phyloP scores from a whole-genome alignment of 129 eudicot genomes.

The Arctium lappa region DNA sequence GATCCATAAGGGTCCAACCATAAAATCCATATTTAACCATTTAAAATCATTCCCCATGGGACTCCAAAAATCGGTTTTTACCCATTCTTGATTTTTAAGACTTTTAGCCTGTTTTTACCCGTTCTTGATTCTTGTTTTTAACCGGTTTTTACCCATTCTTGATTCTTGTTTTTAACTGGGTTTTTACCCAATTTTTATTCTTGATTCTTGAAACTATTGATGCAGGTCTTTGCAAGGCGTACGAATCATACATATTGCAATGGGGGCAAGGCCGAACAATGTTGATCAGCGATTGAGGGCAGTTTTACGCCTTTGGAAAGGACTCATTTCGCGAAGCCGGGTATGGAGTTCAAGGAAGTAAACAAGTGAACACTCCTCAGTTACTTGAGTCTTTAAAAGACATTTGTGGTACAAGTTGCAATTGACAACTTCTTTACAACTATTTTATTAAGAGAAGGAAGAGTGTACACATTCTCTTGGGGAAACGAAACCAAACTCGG shows the following conservation, averaged over 20 bases:
- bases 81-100: too few relatives aligned
- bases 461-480: conserved; percentile 92
- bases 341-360: conserved; percentile 74
- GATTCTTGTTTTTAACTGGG: neutral
- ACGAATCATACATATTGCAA: conserved; percentile 91
- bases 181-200: neutral
- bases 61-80: too few relatives aligned
- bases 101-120: too few relatives aligned
- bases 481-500: conserved; percentile 84
- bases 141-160: neutral
- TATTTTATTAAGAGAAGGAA: conserved; percentile 87
- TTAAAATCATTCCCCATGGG: too few relatives aligned
- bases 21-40: too few relatives aligned
- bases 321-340: conserved; percentile 91
- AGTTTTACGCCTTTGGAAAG: conserved; percentile 86
- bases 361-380: conserved; percentile 59
- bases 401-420: conserved; percentile 93
- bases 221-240: conserved; percentile 80
- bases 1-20: too few relatives aligned
- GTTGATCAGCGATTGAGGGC: conserved; percentile 79
- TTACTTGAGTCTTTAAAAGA: conserved; percentile 82
- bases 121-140: too few relatives aligned
- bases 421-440: conserved; percentile 93
- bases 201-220: neutral
- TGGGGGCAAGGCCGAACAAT: conserved; percentile 88